Percentiles rank a stretch among this genome's conserved stretches.
Evolutionary conservation across 208 protist species (phyloP).

Genomic region (Crithidia expoeki): DNA sequence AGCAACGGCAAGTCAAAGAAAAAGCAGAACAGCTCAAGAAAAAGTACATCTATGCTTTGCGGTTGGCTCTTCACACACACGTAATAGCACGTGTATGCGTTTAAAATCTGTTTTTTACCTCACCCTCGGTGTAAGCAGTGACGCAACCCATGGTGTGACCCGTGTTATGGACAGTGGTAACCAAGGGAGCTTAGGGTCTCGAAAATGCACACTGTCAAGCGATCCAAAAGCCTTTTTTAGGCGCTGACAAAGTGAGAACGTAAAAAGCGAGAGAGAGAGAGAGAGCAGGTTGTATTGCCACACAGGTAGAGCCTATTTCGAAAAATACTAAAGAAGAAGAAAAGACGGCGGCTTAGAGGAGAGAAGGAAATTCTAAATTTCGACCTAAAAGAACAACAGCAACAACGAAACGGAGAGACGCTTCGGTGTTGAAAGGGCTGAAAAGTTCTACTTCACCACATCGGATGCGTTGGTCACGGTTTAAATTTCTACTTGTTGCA

Average conservation of each 20-base stretch:
- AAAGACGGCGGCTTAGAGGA: not conserved
- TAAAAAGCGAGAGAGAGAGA: not conserved
- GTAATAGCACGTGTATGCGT: too few species aligned
- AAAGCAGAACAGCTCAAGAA: too few species aligned
- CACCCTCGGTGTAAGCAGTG: slow-evolving; percentile 2
- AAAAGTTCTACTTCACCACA: slow-evolving; percentile 4
- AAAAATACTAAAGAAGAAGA: not conserved
- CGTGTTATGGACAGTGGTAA: not conserved
- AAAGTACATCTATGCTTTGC: not conserved
- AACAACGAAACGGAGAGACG: not conserved
- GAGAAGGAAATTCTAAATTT: not conserved
- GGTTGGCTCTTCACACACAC: not conserved
- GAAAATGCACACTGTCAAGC: not conserved
- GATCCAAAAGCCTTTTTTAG: not conserved
- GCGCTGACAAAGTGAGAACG: not conserved
- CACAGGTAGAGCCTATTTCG: not conserved
- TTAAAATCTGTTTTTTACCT: not conserved
- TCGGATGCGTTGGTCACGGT: not conserved
- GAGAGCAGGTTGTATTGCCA: not conserved
- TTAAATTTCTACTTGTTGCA: not conserved
- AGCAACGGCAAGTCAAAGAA: too few species aligned
- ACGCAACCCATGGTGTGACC: slow-evolving; percentile 8
- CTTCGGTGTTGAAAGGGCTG: slow-evolving; percentile 6
- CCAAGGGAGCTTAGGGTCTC: not conserved
- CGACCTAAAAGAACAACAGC: slow-evolving; percentile 1